phyloP scores from a whole-genome alignment of 2,329 filamentous ascomycete species.

The Orbilia blumenaviensis region DNA sequence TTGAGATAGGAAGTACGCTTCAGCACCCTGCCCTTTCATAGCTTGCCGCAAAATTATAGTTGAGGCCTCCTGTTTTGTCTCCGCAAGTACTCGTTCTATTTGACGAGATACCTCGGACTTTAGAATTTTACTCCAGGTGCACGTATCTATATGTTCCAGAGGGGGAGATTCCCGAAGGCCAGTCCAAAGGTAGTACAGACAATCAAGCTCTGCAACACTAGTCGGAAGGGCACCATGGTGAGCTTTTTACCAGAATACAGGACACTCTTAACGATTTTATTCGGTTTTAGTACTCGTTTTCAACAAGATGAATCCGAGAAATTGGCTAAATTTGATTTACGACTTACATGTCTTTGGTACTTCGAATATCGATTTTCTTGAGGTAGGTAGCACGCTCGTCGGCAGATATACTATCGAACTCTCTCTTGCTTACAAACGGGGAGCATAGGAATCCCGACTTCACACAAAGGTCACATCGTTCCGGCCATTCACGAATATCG shows the following conservation, averaged over 20 bases:
- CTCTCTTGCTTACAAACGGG: not conserved
- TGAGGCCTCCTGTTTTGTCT: not conserved
- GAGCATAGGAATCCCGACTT: conserved; percentile 7
- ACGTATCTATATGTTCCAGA: not conserved
- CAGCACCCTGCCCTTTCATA: not conserved
- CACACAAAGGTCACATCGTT: not conserved
- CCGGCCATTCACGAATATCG: conserved; percentile 3
- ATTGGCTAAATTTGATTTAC: not conserved
- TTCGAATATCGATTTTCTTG: not conserved
- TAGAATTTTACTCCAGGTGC: too few relatives aligned
- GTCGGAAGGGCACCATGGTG: not conserved
- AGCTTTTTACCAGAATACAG: too few relatives aligned
- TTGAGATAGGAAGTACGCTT: not conserved
- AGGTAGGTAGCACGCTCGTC: not conserved
- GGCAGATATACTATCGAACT: not conserved
- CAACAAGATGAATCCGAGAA: too few relatives aligned
- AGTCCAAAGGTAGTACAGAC: conserved; percentile 5
- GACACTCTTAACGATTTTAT: too few relatives aligned
- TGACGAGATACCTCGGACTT: not conserved
- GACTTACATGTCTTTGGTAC: not conserved
- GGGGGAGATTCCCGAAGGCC: not conserved
- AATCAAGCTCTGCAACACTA: conserved; percentile 11
- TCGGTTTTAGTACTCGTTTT: too few relatives aligned
- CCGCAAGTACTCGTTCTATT: not conserved
- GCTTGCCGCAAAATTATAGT: not conserved